Percentiles rank a stretch among this genome's conserved stretches.
Evolutionary conservation across 2,329 filamentous ascomycete genomes (phyloP).

Genomic region (Orbilia javanica): DNA sequence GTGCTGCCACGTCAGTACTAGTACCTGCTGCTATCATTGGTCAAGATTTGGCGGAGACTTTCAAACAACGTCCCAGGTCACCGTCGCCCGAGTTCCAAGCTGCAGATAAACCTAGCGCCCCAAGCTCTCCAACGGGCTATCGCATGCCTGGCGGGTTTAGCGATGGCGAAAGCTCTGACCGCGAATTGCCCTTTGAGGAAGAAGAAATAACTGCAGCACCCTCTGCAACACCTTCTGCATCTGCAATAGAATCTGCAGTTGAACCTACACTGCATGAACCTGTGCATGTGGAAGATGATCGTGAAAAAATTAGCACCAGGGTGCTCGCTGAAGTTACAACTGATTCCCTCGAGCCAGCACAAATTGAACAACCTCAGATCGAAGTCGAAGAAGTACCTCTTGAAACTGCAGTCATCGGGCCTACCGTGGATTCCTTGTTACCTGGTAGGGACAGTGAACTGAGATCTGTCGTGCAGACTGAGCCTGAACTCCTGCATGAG

Average conservation of each 20-base stretch:
- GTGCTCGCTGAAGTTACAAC: not conserved
- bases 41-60: constrained; percentile 20
- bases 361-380: constrained; percentile 8
- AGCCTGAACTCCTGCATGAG: constrained; percentile 15
- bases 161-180: constrained; percentile 38
- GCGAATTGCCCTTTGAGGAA: constrained; percentile 13
- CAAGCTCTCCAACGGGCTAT: constrained; percentile 28
- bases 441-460: constrained; percentile 17
- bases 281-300: not conserved
- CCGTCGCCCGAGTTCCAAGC: constrained; percentile 29
- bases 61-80: constrained; percentile 24
- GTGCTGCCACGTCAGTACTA: constrained; percentile 58
- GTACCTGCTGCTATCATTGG: constrained; percentile 39
- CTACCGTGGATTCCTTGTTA: constrained; percentile 1
- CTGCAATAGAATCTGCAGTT: constrained; percentile 5
- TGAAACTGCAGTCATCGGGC: not conserved
- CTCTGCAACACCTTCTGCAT: not conserved
- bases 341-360: not conserved
- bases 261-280: constrained; percentile 19
- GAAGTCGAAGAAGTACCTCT: constrained; percentile 31
- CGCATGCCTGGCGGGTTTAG: constrained; percentile 50
- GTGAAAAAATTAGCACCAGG: constrained; percentile 4
- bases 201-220: constrained; percentile 14
- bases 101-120: constrained; percentile 35
- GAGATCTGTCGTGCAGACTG: constrained; percentile 19